These are phyloP conservation scores for Pleurotus djamor DNA, from an alignment of 768 basidiomycete species.

Conservation along the genomic window DNA sequence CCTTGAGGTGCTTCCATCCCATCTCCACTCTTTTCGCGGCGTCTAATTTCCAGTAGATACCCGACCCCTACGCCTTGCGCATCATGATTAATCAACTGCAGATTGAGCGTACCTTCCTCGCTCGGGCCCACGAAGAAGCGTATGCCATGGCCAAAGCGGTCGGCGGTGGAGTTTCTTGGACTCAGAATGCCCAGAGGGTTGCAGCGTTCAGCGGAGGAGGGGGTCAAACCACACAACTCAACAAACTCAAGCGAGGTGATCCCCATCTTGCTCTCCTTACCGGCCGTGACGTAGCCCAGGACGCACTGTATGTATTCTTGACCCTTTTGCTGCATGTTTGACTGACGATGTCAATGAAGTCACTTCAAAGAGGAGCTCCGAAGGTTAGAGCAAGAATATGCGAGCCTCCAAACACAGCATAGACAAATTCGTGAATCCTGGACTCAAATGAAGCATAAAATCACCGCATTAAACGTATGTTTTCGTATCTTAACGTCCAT, in stretches of 20 bases:
- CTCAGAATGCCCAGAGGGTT: slow-evolving; percentile 60
- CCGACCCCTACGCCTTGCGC: slow-evolving; percentile 71
- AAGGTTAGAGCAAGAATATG: slow-evolving; percentile 34
- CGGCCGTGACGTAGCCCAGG: slow-evolving; percentile 43
- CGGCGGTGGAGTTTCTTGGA: slow-evolving; percentile 53
- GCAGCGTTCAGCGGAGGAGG: slow-evolving; percentile 74
- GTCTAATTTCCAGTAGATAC: slow-evolving; percentile 49
- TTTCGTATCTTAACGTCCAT: background rate
- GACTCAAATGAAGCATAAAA: slow-evolving; percentile 21
- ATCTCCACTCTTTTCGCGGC: slow-evolving; percentile 10
- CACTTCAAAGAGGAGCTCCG: slow-evolving; percentile 39
- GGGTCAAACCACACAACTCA: slow-evolving; percentile 44
- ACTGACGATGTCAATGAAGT: slow-evolving; percentile 24
- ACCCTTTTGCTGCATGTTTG: background rate
- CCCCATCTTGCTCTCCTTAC: slow-evolving; percentile 51
- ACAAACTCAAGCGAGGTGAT: slow-evolving; percentile 21
- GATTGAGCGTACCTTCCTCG: slow-evolving; percentile 76
- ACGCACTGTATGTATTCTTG: slow-evolving; percentile 39
- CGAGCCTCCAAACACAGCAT: slow-evolving; percentile 21
- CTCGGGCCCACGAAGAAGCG: slow-evolving; percentile 59
- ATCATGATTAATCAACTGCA: slow-evolving; percentile 71
- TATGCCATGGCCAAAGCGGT: slow-evolving; percentile 46
- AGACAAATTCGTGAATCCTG: slow-evolving; percentile 24
- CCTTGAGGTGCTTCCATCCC: slow-evolving; percentile 58
- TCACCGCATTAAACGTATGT: slow-evolving; percentile 33